Conservation (phyloP, 2,329 filamentous ascomycete genomes). For the Penicillium expansum region DNA sequence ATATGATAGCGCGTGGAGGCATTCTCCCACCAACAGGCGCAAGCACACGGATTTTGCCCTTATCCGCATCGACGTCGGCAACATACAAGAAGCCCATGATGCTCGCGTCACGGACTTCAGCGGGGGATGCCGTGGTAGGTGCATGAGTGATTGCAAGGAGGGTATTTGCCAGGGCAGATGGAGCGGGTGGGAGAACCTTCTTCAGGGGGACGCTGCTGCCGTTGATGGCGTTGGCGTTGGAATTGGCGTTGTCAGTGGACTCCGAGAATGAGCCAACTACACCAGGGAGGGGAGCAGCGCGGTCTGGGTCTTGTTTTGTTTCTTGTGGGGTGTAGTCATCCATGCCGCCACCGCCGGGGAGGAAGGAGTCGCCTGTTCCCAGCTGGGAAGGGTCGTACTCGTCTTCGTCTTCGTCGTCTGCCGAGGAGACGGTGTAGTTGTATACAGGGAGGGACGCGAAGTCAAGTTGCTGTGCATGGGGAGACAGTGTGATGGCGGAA, state of each 20-base stretch:
- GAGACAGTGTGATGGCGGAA: constrained; percentile 70
- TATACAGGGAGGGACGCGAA: constrained; percentile 74
- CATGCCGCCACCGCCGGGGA: constrained; percentile 34
- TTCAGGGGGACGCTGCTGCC: constrained; percentile 46
- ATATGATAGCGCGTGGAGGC: constrained; percentile 74
- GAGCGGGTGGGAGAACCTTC: constrained; percentile 61
- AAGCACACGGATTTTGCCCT: constrained; percentile 74
- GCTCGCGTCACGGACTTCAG: constrained; percentile 72
- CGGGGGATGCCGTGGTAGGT: constrained; percentile 63
- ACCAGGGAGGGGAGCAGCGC: constrained; percentile 23
- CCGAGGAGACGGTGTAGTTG: constrained; percentile 60
- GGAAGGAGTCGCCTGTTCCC: constrained; percentile 34
- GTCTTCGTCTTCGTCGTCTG: constrained; percentile 52
- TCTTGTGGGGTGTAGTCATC: constrained; percentile 18
- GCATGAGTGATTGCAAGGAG: constrained; percentile 83
- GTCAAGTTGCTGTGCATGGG: constrained; percentile 80
- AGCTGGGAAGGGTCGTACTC: constrained; percentile 42
- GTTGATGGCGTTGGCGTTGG: constrained; percentile 20
- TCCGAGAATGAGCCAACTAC: constrained; percentile 15
- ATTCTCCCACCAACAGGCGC: constrained; percentile 80
- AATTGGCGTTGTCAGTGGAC: constrained; percentile 17
- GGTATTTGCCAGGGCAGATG: constrained; percentile 67
- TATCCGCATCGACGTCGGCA: constrained; percentile 82
- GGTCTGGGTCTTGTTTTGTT: constrained; percentile 19
- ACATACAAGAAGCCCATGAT: constrained; percentile 94